Evolutionary conservation across 2,329 filamentous ascomycete species (phyloP).

Genomic region (Phyllosticta ampelicida): DNA sequence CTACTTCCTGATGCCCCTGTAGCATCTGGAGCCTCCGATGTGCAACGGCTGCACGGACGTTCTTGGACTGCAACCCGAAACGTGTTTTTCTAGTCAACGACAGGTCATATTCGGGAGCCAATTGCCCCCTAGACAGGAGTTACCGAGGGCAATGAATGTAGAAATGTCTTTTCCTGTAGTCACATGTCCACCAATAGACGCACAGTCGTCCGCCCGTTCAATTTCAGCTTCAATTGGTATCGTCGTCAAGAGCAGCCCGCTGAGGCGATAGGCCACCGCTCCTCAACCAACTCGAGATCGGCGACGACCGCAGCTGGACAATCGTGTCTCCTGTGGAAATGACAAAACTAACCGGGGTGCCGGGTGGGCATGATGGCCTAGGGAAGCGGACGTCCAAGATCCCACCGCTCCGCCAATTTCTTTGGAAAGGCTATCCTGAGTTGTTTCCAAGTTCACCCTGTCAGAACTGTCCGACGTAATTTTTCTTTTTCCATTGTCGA

Average conservation of each 20-base stretch:
- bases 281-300: no score
- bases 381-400: not conserved
- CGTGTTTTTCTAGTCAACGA: not conserved
- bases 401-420: not conserved
- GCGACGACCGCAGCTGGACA: no score
- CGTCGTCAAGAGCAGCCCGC: no score
- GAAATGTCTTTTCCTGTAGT: no score
- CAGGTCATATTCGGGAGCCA: not conserved
- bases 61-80: not conserved
- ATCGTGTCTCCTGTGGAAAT: not conserved
- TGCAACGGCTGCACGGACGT: not conserved
- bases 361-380: not conserved
- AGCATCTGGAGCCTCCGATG: not conserved
- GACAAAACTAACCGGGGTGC: not conserved
- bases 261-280: no score
- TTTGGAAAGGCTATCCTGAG: not conserved
- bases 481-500: not conserved
- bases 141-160: no score
- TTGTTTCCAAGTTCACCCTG: not conserved
- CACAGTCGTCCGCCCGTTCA: no score
- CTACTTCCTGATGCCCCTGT: no score
- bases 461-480: not conserved
- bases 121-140: no score
- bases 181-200: no score
- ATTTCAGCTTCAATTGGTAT: no score